Conservation (phyloP, 768 basidiomycete species). For the Tubosaeta sp. region DNA sequence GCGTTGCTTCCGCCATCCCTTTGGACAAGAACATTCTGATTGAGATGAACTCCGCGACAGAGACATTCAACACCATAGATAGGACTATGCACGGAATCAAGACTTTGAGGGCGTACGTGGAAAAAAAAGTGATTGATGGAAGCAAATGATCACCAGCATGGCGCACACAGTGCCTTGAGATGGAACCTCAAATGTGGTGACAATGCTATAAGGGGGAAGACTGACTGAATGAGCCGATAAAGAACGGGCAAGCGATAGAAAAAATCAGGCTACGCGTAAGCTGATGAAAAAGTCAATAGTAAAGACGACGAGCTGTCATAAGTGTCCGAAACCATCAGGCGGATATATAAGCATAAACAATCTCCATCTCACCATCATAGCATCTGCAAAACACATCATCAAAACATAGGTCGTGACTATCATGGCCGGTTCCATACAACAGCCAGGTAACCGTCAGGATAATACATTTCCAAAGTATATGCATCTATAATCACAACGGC, state of each 20-base stretch:
- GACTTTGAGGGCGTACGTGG: background rate
- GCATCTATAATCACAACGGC: background rate
- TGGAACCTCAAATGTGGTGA: no score
- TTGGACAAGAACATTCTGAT: constrained; percentile 1
- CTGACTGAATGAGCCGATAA: background rate
- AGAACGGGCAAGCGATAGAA: background rate
- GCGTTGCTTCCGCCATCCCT: background rate
- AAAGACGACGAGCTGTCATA: background rate
- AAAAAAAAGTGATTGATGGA: background rate
- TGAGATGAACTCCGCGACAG: background rate
- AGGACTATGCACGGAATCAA: background rate
- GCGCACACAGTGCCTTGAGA: no score
- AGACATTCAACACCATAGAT: background rate
- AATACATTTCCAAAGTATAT: background rate
- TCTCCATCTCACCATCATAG: background rate
- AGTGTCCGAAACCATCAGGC: background rate
- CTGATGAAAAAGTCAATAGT: background rate
- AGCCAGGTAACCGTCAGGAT: background rate
- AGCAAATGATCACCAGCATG: background rate
- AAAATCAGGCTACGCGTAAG: background rate
- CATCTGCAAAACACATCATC: constrained; percentile 1
- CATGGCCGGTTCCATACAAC: background rate
- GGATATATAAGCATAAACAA: background rate
- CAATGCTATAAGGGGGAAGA: background rate
- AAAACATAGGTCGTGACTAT: background rate